A percentile compares a stretch with the other conserved stretches of the same genome.
Conservation (phyloP, 2,329 filamentous ascomycete genomes). For the Stachybotrys chartarum region DNA sequence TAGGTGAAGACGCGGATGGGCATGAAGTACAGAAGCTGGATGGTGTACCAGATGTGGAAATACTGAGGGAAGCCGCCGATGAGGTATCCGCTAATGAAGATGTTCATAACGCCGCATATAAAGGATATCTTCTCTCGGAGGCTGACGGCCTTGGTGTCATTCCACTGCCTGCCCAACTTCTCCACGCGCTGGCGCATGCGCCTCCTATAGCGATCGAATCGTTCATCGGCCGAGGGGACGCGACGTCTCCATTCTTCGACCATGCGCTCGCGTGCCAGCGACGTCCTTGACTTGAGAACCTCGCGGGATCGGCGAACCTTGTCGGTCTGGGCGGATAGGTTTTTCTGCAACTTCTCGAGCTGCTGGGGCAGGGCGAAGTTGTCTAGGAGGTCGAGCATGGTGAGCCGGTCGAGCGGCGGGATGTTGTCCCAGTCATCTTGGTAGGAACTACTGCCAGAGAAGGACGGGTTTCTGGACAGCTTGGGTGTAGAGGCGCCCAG, state of each 20-base stretch:
- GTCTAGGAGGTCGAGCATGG: slow-evolving; percentile 87
- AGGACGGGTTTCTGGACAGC: slow-evolving; percentile 71
- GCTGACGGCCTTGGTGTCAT: slow-evolving; percentile 81
- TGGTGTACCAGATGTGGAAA: slow-evolving; percentile 91
- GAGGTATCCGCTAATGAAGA: slow-evolving; percentile 92
- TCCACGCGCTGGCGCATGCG: slow-evolving; percentile 88
- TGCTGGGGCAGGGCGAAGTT: slow-evolving; percentile 87
- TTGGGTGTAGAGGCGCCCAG: slow-evolving; percentile 36
- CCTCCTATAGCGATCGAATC: slow-evolving; percentile 81
- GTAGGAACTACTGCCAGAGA: slow-evolving; percentile 77
- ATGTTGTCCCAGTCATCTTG: slow-evolving; percentile 84
- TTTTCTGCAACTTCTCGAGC: slow-evolving; percentile 82
- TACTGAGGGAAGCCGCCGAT: slow-evolving; percentile 78
- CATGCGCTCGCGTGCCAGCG: slow-evolving; percentile 78
- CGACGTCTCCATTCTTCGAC: slow-evolving; percentile 88
- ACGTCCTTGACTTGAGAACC: slow-evolving; percentile 67
- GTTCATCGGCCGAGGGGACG: slow-evolving; percentile 81
- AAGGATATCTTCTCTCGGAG: slow-evolving; percentile 91
- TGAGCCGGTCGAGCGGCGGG: slow-evolving; percentile 81
- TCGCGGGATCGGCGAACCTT: slow-evolving; percentile 79
- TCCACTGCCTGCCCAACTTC: slow-evolving; percentile 77
- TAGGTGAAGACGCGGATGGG: slow-evolving; percentile 91
- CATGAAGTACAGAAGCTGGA: slow-evolving; percentile 90
- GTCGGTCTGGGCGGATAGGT: slow-evolving; percentile 74
- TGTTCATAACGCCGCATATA: slow-evolving; percentile 92